These are phyloP conservation scores for Narthecium ossifragum DNA, from an alignment of 106 monocot genomes.

Conservation along the genomic window DNA sequence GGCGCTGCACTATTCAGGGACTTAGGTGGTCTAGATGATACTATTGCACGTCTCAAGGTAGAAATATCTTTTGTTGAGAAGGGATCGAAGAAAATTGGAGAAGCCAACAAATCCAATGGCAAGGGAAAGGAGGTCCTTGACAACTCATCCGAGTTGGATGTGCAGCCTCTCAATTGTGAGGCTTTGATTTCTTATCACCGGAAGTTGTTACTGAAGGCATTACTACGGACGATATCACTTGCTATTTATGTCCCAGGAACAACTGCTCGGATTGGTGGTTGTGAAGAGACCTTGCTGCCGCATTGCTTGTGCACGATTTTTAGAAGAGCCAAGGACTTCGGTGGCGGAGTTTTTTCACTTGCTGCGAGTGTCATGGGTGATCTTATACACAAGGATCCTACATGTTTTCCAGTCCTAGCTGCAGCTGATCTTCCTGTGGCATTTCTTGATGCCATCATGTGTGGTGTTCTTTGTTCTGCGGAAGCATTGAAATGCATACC, in stretches of 20 bases:
- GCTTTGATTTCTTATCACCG: conserved; percentile 41
- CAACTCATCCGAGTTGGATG: conserved; percentile 17
- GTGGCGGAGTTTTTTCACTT: conserved; percentile 74
- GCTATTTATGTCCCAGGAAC: conserved; percentile 69
- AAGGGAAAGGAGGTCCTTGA: conserved; percentile 53
- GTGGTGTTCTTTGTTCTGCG: conserved; percentile 44
- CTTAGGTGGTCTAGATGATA: conserved; percentile 76
- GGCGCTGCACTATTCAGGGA: conserved; percentile 63
- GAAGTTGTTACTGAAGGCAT: conserved; percentile 51
- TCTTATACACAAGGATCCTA: conserved; percentile 84
- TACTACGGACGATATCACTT: conserved; percentile 68
- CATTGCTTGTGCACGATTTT: conserved; percentile 54
- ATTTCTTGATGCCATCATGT: conserved; percentile 57
- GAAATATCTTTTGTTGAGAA: conserved; percentile 49
- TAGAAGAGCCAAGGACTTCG: conserved; percentile 65
- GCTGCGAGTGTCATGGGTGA: conserved; percentile 82
- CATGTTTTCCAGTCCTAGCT: conserved; percentile 61
- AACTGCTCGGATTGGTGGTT: conserved; percentile 45
- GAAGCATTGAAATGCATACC: conserved; percentile 71
- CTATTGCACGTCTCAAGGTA: conserved; percentile 54
- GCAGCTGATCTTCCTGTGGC: conserved; percentile 59
- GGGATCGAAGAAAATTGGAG: conserved; percentile 27
- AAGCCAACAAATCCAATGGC: conserved; percentile 14
- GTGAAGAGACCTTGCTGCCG: conserved; percentile 57
- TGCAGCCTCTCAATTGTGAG: conserved; percentile 37